Base-by-base conservation (phyloP, 371 early-diverging fungal genomes). In the Thermomucor indicae-seudaticae region DNA sequence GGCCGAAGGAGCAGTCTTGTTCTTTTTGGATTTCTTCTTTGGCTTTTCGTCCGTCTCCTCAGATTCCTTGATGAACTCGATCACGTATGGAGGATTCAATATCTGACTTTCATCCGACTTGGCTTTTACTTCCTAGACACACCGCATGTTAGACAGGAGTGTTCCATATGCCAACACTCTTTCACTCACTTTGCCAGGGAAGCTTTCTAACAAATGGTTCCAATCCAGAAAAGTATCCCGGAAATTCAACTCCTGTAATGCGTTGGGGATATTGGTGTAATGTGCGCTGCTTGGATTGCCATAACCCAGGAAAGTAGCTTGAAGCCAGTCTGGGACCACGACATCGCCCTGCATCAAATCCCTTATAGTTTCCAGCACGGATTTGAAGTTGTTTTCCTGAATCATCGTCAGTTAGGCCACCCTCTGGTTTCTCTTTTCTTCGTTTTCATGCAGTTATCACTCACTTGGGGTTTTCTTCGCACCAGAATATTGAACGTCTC, bases 321-420 rank as follows among this genome's bases (percentile, higher is more conserved):
- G 80, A 20, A 97, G 65, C 97, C 97, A 98, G 5, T 83, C 83
- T 6, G 98, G 98, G 0, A 97, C 83, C 20, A 78, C 78, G 2
- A 80, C 52, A 23, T 90, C 86, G 46, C 77, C 80, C 54, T 85
- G 84, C 86, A 92, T 87, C 52, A 94, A 58, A 49, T 90, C 91
- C 12, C 95, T 86, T 25, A 95, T 85, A 0, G 92, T 88, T 53
- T 93, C 92, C 27, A 96, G 65, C 0, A 94, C 91, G 2, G 90
- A 80, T 63, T 91, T 92, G 60, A 96, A 96, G 64, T 93, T 94
- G 70, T 92, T 97, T 68, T 93, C 92, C 37, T 37, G 19, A 3
- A 37, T 32, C 19, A 10, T 37, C 58, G 67, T 49, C 6, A 23
- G 16, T 29, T 23, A 22, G 43, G 25, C n/a, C 20, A 45, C 1